Conservation (phyloP, 495 filamentous ascomycete genomes). For the Lichina pygmaea region DNA sequence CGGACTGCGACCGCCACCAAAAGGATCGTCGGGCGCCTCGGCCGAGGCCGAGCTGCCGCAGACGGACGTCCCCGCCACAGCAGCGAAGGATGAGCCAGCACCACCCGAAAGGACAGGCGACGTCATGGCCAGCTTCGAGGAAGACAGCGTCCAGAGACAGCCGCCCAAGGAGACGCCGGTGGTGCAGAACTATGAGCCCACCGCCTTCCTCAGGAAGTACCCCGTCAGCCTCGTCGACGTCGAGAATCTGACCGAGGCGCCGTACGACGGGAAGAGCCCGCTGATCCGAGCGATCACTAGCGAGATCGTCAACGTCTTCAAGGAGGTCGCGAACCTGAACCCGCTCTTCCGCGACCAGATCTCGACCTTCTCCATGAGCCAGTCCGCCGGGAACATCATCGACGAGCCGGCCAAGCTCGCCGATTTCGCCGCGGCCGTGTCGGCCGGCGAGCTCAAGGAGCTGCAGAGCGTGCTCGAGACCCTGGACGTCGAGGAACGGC, state of each 20-base stretch:
- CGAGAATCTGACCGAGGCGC: slow-evolving; percentile 71
- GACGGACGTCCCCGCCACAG: slow-evolving; percentile 23
- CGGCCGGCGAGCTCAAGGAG: slow-evolving; percentile 67
- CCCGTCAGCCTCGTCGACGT: slow-evolving; percentile 82
- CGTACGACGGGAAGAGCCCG: slow-evolving; percentile 64
- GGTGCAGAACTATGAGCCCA: slow-evolving; percentile 47
- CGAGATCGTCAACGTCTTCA: slow-evolving; percentile 96
- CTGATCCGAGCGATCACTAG: slow-evolving; percentile 75
- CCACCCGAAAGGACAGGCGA: slow-evolving; percentile 54
- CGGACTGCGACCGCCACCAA: slow-evolving; percentile 37
- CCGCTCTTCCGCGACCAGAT: slow-evolving; percentile 95
- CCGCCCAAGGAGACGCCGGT: slow-evolving; percentile 13
- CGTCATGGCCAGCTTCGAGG: slow-evolving; percentile 93
- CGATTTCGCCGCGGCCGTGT: slow-evolving; percentile 91
- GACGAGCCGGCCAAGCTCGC: slow-evolving; percentile 85
- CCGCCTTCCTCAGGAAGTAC: slow-evolving; percentile 71
- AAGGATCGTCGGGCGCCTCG: slow-evolving; percentile 7
- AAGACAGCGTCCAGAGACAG: slow-evolving; percentile 23
- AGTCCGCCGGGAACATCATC: slow-evolving; percentile 79
- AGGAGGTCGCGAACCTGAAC: slow-evolving; percentile 82
- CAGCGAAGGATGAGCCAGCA: slow-evolving; percentile 15
- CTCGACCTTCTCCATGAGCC: slow-evolving; percentile 83
- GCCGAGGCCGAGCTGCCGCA: slow-evolving; percentile 19
- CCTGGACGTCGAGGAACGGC: slow-evolving; percentile 66
- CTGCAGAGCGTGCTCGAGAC: slow-evolving; percentile 81